A percentile compares a stretch with the other conserved stretches of the same genome.
phyloP scores from a whole-genome alignment of 345 rosid genomes.

The Acer saccharum region DNA sequence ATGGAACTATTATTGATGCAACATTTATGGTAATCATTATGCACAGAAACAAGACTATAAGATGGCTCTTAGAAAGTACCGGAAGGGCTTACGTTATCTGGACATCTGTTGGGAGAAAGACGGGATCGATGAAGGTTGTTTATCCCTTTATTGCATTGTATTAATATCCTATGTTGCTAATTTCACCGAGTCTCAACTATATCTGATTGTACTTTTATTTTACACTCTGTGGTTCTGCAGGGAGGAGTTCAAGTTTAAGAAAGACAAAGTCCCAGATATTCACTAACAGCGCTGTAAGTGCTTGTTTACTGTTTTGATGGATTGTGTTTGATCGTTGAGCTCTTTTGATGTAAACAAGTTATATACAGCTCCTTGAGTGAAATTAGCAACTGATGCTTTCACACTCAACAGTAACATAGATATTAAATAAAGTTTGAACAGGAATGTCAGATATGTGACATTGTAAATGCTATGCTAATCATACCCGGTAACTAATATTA shows the following conservation, averaged over 20 bases:
- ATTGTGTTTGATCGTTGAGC: conserved; percentile 9
- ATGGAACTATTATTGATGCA: background rate
- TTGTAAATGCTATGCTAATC: background rate
- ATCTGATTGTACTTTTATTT: conserved; percentile 5
- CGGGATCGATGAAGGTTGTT: conserved; percentile 82
- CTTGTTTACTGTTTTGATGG: conserved; percentile 1
- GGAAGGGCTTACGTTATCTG: conserved; percentile 81
- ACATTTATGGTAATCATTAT: background rate
- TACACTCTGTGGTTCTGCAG: conserved; percentile 42
- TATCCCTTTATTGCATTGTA: conserved; percentile 11
- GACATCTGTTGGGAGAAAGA: conserved; percentile 99
- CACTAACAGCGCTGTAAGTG: conserved; percentile 88
- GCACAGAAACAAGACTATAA: conserved; percentile 82
- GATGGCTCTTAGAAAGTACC: conserved; percentile 94
- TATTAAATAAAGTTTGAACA: background rate
- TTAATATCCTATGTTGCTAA: background rate
- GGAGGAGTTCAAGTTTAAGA: conserved; percentile 70
- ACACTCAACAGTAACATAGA: background rate
- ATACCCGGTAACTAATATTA: background rate
- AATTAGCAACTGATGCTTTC: background rate
- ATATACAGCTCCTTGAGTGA: background rate
- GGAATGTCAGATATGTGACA: background rate
- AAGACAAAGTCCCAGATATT: conserved; percentile 88
- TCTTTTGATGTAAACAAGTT: background rate
- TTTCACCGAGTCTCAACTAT: background rate